Conservation (phyloP, 106 monocot genomes). For the Alisma plantagoaquatica region DNA sequence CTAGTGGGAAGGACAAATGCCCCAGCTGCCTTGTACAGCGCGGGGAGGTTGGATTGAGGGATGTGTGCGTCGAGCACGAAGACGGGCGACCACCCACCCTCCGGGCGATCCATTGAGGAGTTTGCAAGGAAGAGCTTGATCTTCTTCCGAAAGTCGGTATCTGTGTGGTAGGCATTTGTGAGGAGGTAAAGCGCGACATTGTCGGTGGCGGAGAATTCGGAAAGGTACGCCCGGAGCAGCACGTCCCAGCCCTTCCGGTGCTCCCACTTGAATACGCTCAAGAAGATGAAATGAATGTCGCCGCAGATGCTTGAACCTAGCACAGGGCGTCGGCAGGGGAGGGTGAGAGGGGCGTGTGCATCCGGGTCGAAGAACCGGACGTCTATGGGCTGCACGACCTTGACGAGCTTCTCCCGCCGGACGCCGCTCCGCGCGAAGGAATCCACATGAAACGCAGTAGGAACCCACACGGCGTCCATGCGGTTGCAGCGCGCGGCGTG, state of each 20-base stretch:
- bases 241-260: constrained; percentile 59
- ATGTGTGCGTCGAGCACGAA: constrained; percentile 28
- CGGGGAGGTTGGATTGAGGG: constrained; percentile 35
- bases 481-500: constrained; percentile 44
- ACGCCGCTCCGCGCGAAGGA: constrained; percentile 40
- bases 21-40: constrained; percentile 39
- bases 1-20: constrained; percentile 54
- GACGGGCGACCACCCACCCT: constrained; percentile 26
- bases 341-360: constrained; percentile 18
- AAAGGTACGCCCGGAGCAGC: constrained; percentile 33
- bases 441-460: constrained; percentile 42
- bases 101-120: constrained; percentile 9
- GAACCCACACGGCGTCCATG: constrained; percentile 61
- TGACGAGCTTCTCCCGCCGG: constrained; percentile 28
- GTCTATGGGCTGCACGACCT: constrained; percentile 48
- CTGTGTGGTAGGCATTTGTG: constrained; percentile 44
- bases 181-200: constrained; percentile 31
- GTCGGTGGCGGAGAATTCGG: constrained; percentile 27
- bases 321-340: constrained; percentile 7
- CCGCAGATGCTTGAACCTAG: background rate
- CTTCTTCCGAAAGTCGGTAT: constrained; percentile 19
- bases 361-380: constrained; percentile 51
- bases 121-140: constrained; percentile 18
- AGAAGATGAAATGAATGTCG: constrained; percentile 30
- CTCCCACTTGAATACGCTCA: constrained; percentile 75